These are phyloP conservation scores for sunflower (Helianthus annuus) DNA, from an alignment of 129 eudicot genomes.

Conservation along the genomic window HanXRQr2.0-SUNRISE NC_035433.2:131956681-131957180, in stretches of 20 bases:
- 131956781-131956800: background rate
- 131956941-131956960: slow-evolving; percentile 55
- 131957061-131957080: slow-evolving; percentile 57
- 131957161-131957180: slow-evolving; percentile 75
- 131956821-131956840: background rate
- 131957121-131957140: slow-evolving; percentile 43
- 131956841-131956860: background rate
- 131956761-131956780: background rate
- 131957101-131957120: slow-evolving; percentile 57
- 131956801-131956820: background rate
- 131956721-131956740: no score
- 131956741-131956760: no score
- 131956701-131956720: no score
- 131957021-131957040: slow-evolving; percentile 59
- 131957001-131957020: slow-evolving; percentile 54
- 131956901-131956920: slow-evolving; percentile 91
- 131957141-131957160: slow-evolving; percentile 67
- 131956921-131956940: slow-evolving; percentile 87
- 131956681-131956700: no score
- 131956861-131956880: background rate
- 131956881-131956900: background rate
- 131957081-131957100: slow-evolving; percentile 61
- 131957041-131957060: slow-evolving; percentile 55
- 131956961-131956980: slow-evolving; percentile 54
- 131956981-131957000: slow-evolving; percentile 71